These are phyloP conservation scores for Serendipita sp. DNA, from an alignment of 768 basidiomycete species.

Conservation along the genomic window DNA sequence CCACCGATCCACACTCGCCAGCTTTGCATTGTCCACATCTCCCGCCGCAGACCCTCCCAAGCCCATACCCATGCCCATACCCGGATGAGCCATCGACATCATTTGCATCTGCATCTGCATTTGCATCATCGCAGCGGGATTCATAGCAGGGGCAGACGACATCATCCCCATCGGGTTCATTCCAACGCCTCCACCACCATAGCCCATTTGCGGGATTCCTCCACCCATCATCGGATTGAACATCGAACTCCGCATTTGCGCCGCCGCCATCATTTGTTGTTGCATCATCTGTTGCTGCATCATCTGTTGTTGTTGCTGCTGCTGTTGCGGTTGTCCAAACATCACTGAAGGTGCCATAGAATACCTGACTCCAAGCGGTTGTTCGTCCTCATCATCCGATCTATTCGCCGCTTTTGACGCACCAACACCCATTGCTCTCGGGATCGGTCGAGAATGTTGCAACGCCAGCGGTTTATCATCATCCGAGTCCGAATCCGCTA, in stretches of 20 bases:
- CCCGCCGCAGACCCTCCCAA: background rate
- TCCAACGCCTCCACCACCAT: conserved; percentile 25
- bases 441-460: conserved; percentile 35
- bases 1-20: background rate
- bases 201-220: conserved; percentile 43
- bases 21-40: background rate
- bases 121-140: background rate
- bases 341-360: conserved; percentile 7
- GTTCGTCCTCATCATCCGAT: conserved; percentile 12
- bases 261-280: background rate
- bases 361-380: conserved; percentile 40
- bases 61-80: background rate
- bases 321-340: conserved; percentile 51
- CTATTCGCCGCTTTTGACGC: background rate
- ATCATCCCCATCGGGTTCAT: background rate
- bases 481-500: conserved; percentile 41
- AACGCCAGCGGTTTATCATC: conserved; percentile 61
- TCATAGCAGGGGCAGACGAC: background rate
- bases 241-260: conserved; percentile 42
- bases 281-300: conserved; percentile 34
- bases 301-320: conserved; percentile 29
- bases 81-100: background rate
- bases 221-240: conserved; percentile 41
- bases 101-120: background rate
- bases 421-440: too few relatives aligned